phyloP scores from a whole-genome alignment of 75 land plant species.

The Pseudotsuga menziesii region DNA sequence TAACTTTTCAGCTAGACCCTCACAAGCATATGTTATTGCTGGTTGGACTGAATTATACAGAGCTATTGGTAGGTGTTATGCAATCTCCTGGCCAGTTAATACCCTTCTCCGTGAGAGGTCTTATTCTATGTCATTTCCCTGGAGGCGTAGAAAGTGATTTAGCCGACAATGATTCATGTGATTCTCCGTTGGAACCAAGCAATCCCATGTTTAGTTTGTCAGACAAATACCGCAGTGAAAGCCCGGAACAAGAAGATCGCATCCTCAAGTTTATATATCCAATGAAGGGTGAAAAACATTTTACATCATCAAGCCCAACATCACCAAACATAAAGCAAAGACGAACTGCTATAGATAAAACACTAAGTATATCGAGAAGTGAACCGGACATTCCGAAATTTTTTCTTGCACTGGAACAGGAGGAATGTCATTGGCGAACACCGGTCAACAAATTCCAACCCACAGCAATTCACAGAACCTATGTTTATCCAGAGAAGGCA shows the following conservation, averaged over 20 bases:
- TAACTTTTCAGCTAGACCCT: conserved; percentile 37
- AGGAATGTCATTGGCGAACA: conserved; percentile 58
- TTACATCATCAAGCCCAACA: conserved; percentile 32
- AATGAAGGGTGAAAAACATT: conserved; percentile 24
- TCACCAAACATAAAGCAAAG: conserved; percentile 39
- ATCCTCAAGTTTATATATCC: conserved; percentile 19
- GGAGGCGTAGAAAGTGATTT: conserved; percentile 79
- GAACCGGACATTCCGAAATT: conserved; percentile 67
- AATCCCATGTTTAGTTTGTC: conserved; percentile 62
- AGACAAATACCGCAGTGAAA: conserved; percentile 44
- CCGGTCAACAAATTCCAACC: conserved; percentile 67
- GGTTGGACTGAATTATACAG: conserved; percentile 75
- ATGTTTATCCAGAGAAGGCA: no score
- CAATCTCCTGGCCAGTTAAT: conserved; percentile 86
- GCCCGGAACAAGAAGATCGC: conserved; percentile 41
- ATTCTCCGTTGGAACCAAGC: conserved; percentile 81
- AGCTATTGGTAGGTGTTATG: conserved; percentile 87
- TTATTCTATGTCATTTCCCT: conserved; percentile 73
- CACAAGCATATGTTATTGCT: conserved; percentile 84
- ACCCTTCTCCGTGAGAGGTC: conserved; percentile 69
- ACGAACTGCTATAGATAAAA: conserved; percentile 20
- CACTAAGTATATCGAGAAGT: conserved; percentile 57
- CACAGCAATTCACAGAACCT: no score
- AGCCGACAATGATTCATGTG: conserved; percentile 82
- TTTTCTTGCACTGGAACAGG: conserved; percentile 55